Conservation (phyloP, 2,329 filamentous ascomycete species). For the Sordariomycetes sp. region DNA sequence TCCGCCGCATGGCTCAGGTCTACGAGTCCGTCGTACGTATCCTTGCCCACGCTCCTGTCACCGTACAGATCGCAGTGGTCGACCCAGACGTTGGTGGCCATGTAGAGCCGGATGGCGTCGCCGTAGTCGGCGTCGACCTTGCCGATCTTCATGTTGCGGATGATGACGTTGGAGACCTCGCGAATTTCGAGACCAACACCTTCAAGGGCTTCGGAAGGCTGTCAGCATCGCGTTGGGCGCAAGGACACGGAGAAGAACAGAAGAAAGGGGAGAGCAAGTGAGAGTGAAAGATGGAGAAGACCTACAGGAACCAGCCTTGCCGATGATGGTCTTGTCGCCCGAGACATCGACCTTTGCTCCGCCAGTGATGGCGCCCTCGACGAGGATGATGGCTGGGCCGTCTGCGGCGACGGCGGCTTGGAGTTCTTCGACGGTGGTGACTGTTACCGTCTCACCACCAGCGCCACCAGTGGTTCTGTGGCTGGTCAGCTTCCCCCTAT, state of each 20-base stretch:
- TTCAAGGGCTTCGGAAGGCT: constrained; percentile 14
- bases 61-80: constrained; percentile 30
- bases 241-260: not conserved
- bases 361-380: constrained; percentile 17
- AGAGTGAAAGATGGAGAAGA: not conserved
- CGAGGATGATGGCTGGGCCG: constrained; percentile 17
- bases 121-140: constrained; percentile 33
- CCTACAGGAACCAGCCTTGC: constrained; percentile 17
- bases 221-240: not conserved
- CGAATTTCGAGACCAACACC: constrained; percentile 38
- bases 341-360: constrained; percentile 19
- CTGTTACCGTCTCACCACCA: constrained; percentile 15
- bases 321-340: constrained; percentile 34
- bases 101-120: constrained; percentile 41
- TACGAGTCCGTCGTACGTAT: constrained; percentile 29
- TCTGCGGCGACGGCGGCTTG: constrained; percentile 14
- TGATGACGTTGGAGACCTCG: constrained; percentile 41
- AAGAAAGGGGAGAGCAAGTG: not conserved
- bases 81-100: constrained; percentile 34
- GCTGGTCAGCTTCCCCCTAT: not conserved
- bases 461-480: constrained; percentile 16
- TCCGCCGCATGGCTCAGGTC: constrained; percentile 32
- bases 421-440: constrained; percentile 14
- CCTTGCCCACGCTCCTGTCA: constrained; percentile 24
- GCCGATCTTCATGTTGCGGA: constrained; percentile 44